Base-by-base conservation (phyloP, 2,329 filamentous ascomycete species). In the Hypoxylon sp. region DNA sequence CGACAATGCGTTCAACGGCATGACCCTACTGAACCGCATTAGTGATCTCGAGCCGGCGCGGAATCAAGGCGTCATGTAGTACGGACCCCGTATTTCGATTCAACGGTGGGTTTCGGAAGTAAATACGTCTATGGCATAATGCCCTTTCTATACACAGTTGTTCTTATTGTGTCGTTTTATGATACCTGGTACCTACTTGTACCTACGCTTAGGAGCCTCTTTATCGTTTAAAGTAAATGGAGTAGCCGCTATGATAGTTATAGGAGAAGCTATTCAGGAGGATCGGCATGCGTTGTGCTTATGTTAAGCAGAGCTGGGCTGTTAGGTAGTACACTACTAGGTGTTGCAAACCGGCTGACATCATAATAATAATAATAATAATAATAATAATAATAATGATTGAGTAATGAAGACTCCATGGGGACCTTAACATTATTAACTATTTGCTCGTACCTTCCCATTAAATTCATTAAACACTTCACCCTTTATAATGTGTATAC, bases 1-100 rank as follows among this genome's bases (percentile, higher is more conserved):
- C 11, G 80, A 84, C 65, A 82, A 77, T 58, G 81, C 82, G 3
- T 82, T 79, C 65, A 78, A 80, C 57, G 83, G 81, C 29, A 82
- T 84, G 80, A 81, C 79, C 5, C 19, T 64, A 22, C 56, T 72
- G 5, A 65, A 62, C 46, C 9, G 31, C 14, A 9, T 55, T 29
- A 44, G 17, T 1, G 61, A 54, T 26, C 11, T 11, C 11, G 51
- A 55, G 47, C 3, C 31, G n/a, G 2, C 17, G n/a, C 14, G 14
- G 3, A 5, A 9, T 11, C 29, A 22, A 10, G 17, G 17, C 17
- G 17, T 10, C 31, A 24, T 24, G 13, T 22, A 53, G 46, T 50
- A 50, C 13, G 5, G 46, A 19, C 3, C 46, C 9, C 3, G 8
- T 44, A 17, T 11, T 44, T 22, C 39, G 17, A 10, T 44, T 44